Evolutionary conservation across 306 rosid species (phyloP).

Genomic region (Sesbania bispinosa): DNA sequence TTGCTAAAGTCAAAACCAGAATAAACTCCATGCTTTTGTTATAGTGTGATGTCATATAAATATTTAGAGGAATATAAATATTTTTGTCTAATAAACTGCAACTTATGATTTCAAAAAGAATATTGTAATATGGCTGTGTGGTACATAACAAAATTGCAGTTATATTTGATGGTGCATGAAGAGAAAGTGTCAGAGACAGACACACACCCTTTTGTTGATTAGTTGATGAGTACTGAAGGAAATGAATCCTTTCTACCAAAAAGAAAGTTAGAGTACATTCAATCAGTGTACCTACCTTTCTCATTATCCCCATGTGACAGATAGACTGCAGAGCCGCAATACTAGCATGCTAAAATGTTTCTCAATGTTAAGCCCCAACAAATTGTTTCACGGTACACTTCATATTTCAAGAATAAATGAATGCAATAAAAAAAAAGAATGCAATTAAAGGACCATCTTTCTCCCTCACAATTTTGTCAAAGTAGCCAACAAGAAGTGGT

Average conservation of each 20-base stretch:
- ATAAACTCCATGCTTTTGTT: neutral
- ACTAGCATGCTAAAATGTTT: conserved; percentile 14
- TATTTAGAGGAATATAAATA: neutral
- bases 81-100: neutral
- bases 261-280: neutral
- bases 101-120: neutral
- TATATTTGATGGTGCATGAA: neutral
- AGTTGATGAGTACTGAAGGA: neutral
- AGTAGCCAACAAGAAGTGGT: neutral
- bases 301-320: conserved; percentile 8
- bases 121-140: neutral
- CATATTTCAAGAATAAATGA: neutral
- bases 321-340: conserved; percentile 1
- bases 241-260: neutral
- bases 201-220: neutral
- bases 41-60: neutral
- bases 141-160: neutral
- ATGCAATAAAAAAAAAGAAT: neutral
- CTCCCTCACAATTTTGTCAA: neutral
- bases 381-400: neutral
- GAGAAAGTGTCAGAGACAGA: conserved; percentile 13
- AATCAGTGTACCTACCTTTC: conserved; percentile 9
- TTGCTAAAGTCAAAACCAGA: neutral
- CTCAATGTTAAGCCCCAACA: neutral
- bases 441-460: conserved; percentile 8